Evolutionary conservation across 2,329 filamentous ascomycete species (phyloP).

Genomic region (Verticillium longisporum): DNA sequence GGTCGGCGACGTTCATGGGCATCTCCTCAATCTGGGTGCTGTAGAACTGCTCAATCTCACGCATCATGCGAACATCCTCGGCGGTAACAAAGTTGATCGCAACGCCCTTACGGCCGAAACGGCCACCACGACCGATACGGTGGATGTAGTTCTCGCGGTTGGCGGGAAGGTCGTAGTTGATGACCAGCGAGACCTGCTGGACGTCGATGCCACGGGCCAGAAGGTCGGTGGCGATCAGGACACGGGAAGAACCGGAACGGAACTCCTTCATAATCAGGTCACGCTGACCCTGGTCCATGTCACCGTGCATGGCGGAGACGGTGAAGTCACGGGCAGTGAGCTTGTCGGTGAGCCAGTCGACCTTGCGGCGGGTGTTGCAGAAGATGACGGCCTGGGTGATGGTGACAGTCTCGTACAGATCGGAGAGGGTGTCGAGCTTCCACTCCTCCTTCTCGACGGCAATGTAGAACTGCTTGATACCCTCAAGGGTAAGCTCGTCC

Average conservation of each 20-base stretch:
- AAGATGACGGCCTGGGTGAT: slow-evolving; percentile 99
- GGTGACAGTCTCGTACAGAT: slow-evolving; percentile 98
- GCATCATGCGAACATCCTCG: slow-evolving; percentile 99
- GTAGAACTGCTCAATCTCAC: slow-evolving; percentile 99
- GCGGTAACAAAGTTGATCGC: slow-evolving; percentile 99
- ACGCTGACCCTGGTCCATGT: slow-evolving; percentile 97
- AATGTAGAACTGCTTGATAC: slow-evolving; percentile 99
- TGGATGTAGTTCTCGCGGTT: slow-evolving; percentile 99
- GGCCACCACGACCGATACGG: slow-evolving; percentile 97
- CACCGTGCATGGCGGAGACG: slow-evolving; percentile 98
- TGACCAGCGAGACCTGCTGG: slow-evolving; percentile 98
- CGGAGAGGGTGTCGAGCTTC: slow-evolving; percentile 98
- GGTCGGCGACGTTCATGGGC: slow-evolving; percentile 87
- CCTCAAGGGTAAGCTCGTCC: slow-evolving; percentile 97
- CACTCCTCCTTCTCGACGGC: slow-evolving; percentile 99
- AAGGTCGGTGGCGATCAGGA: slow-evolving; percentile 95
- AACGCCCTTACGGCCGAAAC: slow-evolving; percentile 99
- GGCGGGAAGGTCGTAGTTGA: slow-evolving; percentile 98
- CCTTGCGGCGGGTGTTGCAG: slow-evolving; percentile 99
- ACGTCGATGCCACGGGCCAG: slow-evolving; percentile 99
- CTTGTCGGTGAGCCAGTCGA: slow-evolving; percentile 99
- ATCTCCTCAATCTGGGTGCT: slow-evolving; percentile 99
- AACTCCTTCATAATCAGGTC: slow-evolving; percentile 99
- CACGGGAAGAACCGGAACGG: slow-evolving; percentile 96
- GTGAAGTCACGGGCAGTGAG: slow-evolving; percentile 98